Conservation (phyloP, 2,329 filamentous ascomycete genomes). For the Ophiocordyceps sinensis region DNA sequence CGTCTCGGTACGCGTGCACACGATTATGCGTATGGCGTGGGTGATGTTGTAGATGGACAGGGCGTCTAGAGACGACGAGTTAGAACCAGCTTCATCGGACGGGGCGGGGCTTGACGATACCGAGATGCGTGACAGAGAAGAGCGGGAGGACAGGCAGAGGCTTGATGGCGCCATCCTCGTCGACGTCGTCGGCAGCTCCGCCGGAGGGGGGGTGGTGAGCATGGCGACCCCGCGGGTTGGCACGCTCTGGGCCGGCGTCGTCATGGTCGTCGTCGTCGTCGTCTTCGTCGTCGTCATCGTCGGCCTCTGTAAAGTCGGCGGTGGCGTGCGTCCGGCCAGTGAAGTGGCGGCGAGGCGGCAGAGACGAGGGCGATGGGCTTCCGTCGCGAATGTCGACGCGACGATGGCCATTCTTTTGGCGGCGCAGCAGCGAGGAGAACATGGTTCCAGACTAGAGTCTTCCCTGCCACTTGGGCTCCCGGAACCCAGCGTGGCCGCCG, state of each 20-base stretch:
- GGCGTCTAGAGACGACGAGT: slow-evolving; percentile 41
- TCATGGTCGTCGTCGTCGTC: slow-evolving; percentile 29
- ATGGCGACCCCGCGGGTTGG: slow-evolving; percentile 16
- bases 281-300: slow-evolving; percentile 35
- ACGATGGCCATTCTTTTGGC: slow-evolving; percentile 17
- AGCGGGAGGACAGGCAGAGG: slow-evolving; percentile 47
- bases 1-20: slow-evolving; percentile 77
- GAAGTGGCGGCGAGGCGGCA: slow-evolving; percentile 12
- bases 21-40: slow-evolving; percentile 74
- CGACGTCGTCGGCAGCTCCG: slow-evolving; percentile 33
- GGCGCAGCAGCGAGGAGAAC: slow-evolving; percentile 22
- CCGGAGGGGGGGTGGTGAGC: slow-evolving; percentile 29
- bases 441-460: slow-evolving; percentile 11
- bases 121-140: slow-evolving; percentile 66
- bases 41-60: slow-evolving; percentile 84
- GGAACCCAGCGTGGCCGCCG: slow-evolving; percentile 9
- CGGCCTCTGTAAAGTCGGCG: slow-evolving; percentile 51
- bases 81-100: background rate
- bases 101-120: slow-evolving; percentile 25
- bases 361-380: slow-evolving; percentile 17
- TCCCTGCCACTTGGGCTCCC: slow-evolving; percentile 1
- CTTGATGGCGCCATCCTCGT: slow-evolving; percentile 18
- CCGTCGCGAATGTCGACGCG: slow-evolving; percentile 16
- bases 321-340: slow-evolving; percentile 33
- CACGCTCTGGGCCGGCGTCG: slow-evolving; percentile 20